A percentile compares a stretch with the other conserved stretches of the same genome.
Conservation (phyloP, 306 rosid genomes). For the Parietaria judaica region DNA sequence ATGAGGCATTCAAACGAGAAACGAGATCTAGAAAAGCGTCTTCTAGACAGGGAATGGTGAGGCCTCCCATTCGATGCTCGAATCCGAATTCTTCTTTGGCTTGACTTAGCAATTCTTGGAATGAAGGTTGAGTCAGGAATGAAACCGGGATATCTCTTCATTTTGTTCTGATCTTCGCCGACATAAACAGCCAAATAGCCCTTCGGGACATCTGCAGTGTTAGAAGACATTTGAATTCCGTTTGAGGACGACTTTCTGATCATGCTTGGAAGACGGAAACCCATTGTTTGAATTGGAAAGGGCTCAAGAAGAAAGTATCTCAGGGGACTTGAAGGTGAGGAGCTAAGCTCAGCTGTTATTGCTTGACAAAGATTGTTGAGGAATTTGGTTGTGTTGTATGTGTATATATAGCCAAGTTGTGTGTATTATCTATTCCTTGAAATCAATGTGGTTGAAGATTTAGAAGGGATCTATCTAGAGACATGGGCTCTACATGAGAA, state of each 20-base stretch:
- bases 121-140: constrained; percentile 31
- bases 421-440: not conserved
- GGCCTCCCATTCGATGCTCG: constrained; percentile 51
- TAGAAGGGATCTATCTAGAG: not conserved
- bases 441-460: not conserved
- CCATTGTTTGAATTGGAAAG: not conserved
- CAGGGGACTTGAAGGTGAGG: not conserved
- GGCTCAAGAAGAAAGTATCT: not conserved
- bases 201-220: constrained; percentile 23
- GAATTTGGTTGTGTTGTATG: not conserved
- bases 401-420: not conserved
- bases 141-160: constrained; percentile 38
- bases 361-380: no score
- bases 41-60: constrained; percentile 39
- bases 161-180: constrained; percentile 21
- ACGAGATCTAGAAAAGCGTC: constrained; percentile 11
- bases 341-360: no score
- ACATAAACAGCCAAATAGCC: constrained; percentile 39
- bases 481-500: not conserved
- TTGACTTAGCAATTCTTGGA: constrained; percentile 24
- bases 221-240: not conserved
- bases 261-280: not conserved
- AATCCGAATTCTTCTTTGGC: constrained; percentile 45
- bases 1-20: no score
- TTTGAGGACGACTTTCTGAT: not conserved